A percentile compares a stretch with the other conserved stretches of the same genome.
Conservation (phyloP, 352 stramenopile genomes). For the Peronospora destructor region DNA sequence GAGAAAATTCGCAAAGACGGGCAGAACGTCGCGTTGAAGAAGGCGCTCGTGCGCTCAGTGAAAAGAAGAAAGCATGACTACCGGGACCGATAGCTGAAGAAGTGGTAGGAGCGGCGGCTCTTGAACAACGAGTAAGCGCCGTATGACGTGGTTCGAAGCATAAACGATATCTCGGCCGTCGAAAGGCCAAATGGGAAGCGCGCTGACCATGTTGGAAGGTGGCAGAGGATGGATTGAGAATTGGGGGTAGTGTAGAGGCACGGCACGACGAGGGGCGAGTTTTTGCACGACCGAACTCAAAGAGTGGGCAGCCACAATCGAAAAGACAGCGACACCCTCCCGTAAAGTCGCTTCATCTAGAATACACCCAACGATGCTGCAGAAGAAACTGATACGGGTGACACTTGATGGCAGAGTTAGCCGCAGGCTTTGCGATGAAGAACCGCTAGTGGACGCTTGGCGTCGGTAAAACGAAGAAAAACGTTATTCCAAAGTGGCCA, state of each 20-base stretch:
- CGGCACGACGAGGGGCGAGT: neutral
- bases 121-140: neutral
- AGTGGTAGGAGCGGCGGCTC: neutral
- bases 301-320: neutral
- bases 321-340: neutral
- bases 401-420: neutral
- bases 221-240: neutral
- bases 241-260: neutral
- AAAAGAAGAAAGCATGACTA: neutral
- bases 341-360: neutral
- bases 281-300: neutral
- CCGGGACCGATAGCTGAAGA: neutral
- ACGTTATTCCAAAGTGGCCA: constrained; percentile 8
- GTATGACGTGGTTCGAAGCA: neutral
- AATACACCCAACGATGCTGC: neutral
- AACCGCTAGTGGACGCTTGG: neutral
- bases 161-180: neutral
- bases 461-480: neutral
- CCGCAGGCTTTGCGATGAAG: neutral
- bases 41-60: neutral
- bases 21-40: constrained; percentile 1
- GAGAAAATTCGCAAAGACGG: neutral
- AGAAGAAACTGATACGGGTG: neutral
- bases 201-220: neutral
- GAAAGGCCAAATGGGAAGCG: neutral